phyloP scores from a whole-genome alignment of 1,284 basidiomycete genomes.

The Leccinum subspadiceum region DNA sequence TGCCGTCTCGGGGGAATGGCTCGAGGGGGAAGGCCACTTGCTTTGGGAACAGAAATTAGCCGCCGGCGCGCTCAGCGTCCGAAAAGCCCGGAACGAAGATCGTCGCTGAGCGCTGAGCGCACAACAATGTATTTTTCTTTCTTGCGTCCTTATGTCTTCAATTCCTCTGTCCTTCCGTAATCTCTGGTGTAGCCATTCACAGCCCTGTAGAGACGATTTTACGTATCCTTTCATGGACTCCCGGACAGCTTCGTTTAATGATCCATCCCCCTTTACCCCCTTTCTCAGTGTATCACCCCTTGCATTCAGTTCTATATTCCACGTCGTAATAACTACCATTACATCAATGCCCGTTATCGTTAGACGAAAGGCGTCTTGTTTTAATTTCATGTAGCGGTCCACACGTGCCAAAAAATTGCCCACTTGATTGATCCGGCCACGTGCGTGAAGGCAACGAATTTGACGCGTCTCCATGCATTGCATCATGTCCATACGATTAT shows the following conservation, averaged over 20 bases:
- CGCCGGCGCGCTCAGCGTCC: constrained; percentile 37
- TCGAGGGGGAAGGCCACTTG: constrained; percentile 57
- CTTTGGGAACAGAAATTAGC: constrained; percentile 60
- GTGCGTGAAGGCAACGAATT: constrained; percentile 16
- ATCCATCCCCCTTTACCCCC: constrained; percentile 1
- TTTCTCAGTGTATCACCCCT: constrained; percentile 23
- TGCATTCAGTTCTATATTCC: constrained; percentile 20
- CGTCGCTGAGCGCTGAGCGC: constrained; percentile 26
- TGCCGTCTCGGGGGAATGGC: constrained; percentile 58
- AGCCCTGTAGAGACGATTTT: constrained; percentile 23
- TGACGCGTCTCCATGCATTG: constrained; percentile 23
- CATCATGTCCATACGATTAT: neutral
- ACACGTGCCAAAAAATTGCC: constrained; percentile 11
- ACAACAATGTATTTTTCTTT: neutral
- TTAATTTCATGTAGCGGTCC: constrained; percentile 18
- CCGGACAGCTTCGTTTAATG: constrained; percentile 24
- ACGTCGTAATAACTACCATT: constrained; percentile 29
- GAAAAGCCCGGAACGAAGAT: constrained; percentile 36
- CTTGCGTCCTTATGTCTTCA: neutral
- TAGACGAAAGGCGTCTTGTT: constrained; percentile 19
- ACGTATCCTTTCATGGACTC: constrained; percentile 27
- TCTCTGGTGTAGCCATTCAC: constrained; percentile 14
- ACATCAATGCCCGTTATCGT: constrained; percentile 20
- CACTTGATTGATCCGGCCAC: constrained; percentile 23
- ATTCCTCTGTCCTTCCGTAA: neutral